Evolutionary conservation across 148 eudicot genomes (phyloP).

Genomic region (Gaultheria prostrata): DNA sequence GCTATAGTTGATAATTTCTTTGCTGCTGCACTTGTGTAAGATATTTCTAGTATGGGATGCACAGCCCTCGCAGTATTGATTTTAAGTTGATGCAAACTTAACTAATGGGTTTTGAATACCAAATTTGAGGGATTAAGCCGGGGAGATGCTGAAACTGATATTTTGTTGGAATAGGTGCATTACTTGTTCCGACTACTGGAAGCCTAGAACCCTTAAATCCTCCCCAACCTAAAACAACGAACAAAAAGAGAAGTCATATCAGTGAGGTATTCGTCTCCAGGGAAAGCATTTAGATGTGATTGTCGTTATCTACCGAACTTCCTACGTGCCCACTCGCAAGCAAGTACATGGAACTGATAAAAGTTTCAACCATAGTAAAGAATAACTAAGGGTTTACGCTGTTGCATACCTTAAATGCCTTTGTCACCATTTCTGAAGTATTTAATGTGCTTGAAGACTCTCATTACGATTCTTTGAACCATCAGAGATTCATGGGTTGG

Average conservation of each 20-base stretch:
- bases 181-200: neutral
- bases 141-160: conserved; percentile 1
- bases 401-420: neutral
- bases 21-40: neutral
- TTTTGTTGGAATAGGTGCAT: neutral
- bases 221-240: neutral
- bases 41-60: conserved; percentile 2
- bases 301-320: neutral
- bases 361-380: neutral
- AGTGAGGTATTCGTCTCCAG: neutral
- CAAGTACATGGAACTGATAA: neutral
- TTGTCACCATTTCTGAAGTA: neutral
- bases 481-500: neutral
- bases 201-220: neutral
- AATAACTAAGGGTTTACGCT: neutral
- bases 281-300: neutral
- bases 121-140: neutral
- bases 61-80: neutral
- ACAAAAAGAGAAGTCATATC: neutral
- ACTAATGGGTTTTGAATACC: neutral
- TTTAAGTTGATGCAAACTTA: neutral
- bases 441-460: neutral
- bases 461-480: too few relatives aligned
- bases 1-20: neutral
- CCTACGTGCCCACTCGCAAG: neutral